phyloP scores from a whole-genome alignment of 2,329 filamentous ascomycete genomes.

The Thermothelomyces thermophilus region DNA sequence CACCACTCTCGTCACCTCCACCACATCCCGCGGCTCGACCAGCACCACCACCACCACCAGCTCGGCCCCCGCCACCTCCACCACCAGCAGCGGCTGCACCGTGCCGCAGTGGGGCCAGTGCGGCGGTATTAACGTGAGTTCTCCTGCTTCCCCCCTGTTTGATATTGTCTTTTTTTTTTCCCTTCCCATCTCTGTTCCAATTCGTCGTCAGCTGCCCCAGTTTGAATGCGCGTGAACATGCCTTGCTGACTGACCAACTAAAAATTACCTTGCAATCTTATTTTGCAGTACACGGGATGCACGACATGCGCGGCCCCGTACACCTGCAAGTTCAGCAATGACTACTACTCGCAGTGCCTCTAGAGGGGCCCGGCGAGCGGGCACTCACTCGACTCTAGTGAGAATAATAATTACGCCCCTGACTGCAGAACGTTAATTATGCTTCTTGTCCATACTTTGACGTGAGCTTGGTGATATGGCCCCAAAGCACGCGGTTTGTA shows the following conservation, averaged over 20 bases:
- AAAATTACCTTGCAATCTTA: background rate
- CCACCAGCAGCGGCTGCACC: conserved; percentile 2
- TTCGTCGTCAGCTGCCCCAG: no score
- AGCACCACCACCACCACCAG: background rate
- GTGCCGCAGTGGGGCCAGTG: conserved; percentile 10
- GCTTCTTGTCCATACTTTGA: no score
- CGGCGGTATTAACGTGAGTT: conserved; percentile 4
- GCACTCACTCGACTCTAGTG: no score
- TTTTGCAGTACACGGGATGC: conserved; percentile 9
- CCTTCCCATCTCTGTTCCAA: no score
- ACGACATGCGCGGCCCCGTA: conserved; percentile 9
- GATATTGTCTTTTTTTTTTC: no score
- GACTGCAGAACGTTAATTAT: no score
- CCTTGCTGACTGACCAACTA: background rate
- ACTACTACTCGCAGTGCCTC: conserved; percentile 17
- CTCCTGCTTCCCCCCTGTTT: no score
- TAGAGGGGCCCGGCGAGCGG: conserved; percentile 1
- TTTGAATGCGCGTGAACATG: background rate
- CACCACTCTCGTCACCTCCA: background rate
- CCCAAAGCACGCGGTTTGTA: no score
- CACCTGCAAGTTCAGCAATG: conserved; percentile 12
- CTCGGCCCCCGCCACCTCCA: conserved; percentile 1
- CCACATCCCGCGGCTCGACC: background rate
- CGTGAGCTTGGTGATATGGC: no score
- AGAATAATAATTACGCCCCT: no score